These are phyloP conservation scores for Afroboletus lepidellus DNA, from an alignment of 1,284 basidiomycete species.

Conservation along the genomic window DNA sequence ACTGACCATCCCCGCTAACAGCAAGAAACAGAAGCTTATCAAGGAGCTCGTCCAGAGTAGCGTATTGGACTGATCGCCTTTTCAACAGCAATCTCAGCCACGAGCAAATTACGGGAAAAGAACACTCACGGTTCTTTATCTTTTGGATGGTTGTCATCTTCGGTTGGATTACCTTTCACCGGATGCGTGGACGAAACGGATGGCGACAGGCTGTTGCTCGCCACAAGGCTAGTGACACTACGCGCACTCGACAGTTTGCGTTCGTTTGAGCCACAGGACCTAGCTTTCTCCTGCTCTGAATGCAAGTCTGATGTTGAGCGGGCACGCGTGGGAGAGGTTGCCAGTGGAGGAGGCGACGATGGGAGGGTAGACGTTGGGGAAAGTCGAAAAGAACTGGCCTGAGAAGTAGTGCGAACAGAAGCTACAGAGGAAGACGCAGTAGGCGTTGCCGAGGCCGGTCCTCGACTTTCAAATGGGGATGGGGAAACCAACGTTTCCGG, in stretches of 20 bases:
- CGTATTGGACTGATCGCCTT: conserved; percentile 67
- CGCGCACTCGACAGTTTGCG: conserved; percentile 33
- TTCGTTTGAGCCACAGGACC: conserved; percentile 32
- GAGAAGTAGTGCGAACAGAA: conserved; percentile 34
- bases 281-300: conserved; percentile 46
- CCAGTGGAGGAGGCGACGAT: conserved; percentile 35
- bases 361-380: conserved; percentile 34
- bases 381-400: conserved; percentile 29
- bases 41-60: conserved; percentile 69
- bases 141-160: conserved; percentile 32
- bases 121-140: conserved; percentile 46
- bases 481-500: conserved; percentile 55
- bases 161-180: conserved; percentile 13
- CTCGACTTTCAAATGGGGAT: conserved; percentile 49
- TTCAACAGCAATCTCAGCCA: conserved; percentile 18
- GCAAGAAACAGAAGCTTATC: conserved; percentile 75
- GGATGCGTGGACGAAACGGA: conserved; percentile 15
- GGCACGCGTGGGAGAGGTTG: conserved; percentile 48
- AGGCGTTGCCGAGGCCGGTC: conserved; percentile 45
- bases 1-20: conserved; percentile 74
- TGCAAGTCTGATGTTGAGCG: conserved; percentile 58
- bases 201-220: conserved; percentile 23
- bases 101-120: conserved; percentile 1
- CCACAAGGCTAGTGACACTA: conserved; percentile 28
- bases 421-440: conserved; percentile 43